Base-by-base conservation (phyloP, 345 rosid genomes). In the Reutealis trisperma region DNA sequence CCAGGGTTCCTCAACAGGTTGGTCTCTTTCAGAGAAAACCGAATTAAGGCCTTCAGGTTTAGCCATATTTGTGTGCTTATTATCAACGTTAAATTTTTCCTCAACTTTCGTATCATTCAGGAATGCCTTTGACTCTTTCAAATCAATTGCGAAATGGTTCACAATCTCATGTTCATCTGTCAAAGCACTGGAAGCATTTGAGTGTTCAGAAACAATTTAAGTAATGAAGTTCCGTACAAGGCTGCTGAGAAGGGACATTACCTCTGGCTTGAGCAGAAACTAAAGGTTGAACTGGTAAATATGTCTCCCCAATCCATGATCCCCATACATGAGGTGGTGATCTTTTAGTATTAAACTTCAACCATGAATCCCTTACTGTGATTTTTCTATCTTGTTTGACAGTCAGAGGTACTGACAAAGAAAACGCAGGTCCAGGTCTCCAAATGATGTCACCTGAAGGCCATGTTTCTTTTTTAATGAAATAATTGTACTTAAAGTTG, bases 1-100 rank as follows among this genome's bases (percentile, higher is more conserved):
- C 99, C 98, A 95, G 25, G 99, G 99, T 86, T 95, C 99, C 87
- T 95, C 99, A 57, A 91, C 68, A 71, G 97, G 94, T 80, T 92
- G 98, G 72, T 89, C 77, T 71, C 84, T 89, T 78, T 88, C 86
- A 80, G 84, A 86, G 71, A 79, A 70, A 69, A 75, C 67, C n/a
- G 77, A 77, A 54, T 78, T 73, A 71, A 81, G 82, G 44, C 49
- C 79, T 44, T 83, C 82, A 67, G 41, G 75, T 69, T 70, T 45
- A 49, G 77, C 83, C 71, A 69, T 52, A 61, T 77, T 68, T 61
- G 67, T 79, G 77, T 77, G 75, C 45, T 85, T 82, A 71, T 79
- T 75, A 81, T 67, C 41, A 65, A 65, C 42, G 80, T 72, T 68
- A 74, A 84, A 66, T 73, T 78, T 82, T 71, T 85, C 85, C 80